Conservation (phyloP, 768 basidiomycete genomes). For the Leccinum pellstonianum region DNA sequence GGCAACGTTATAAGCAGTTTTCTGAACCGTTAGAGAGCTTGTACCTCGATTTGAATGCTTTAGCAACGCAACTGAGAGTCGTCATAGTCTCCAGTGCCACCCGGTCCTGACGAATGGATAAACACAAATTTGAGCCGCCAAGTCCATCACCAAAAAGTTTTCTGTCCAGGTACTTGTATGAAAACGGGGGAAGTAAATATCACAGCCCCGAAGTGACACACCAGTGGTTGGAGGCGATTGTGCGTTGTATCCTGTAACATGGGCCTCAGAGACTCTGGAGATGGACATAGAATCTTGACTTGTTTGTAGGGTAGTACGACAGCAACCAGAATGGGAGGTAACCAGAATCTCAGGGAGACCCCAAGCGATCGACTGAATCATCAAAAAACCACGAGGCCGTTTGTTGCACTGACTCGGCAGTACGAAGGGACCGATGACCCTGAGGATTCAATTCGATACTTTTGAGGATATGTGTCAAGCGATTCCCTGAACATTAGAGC, state of each 20-base stretch:
- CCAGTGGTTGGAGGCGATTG: background rate
- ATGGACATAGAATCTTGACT: background rate
- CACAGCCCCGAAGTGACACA: background rate
- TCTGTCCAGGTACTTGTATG: background rate
- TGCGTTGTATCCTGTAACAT: background rate
- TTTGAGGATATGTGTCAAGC: background rate
- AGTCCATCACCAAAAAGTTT: background rate
- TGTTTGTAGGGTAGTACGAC: background rate
- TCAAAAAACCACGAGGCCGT: no score
- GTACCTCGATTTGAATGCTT: background rate
- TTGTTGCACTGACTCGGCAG: no score
- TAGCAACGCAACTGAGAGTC: background rate
- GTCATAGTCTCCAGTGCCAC: no score
- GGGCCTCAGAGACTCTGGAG: background rate
- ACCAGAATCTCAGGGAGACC: background rate
- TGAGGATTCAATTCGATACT: background rate
- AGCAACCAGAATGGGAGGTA: background rate
- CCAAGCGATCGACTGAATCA: background rate
- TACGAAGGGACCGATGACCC: no score
- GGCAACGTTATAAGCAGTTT: slow-evolving; percentile 31
- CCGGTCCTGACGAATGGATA: background rate
- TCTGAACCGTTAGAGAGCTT: slow-evolving; percentile 27
- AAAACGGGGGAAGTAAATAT: background rate
- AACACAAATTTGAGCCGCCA: background rate
- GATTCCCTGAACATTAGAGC: background rate